A percentile compares a stretch with the other conserved stretches of the same genome.
These are phyloP conservation scores for Micractinium conductrix DNA, from an alignment of 139 green algal genomes.

Conservation along the genomic window DNA sequence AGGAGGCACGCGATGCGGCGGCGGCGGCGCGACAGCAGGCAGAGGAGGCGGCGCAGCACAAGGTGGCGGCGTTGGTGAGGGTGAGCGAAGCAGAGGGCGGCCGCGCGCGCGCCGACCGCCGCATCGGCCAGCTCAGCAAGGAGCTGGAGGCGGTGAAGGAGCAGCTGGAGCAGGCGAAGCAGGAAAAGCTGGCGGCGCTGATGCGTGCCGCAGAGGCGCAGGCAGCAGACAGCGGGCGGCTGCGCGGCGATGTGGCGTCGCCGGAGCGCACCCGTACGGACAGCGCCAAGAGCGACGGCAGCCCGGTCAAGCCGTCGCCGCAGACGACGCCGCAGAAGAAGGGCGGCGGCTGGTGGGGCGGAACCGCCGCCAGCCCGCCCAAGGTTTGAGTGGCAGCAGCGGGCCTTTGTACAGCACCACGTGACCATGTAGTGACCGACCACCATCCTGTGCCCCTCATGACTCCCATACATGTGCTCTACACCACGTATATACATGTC, in stretches of 20 bases:
- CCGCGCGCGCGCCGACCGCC: background rate
- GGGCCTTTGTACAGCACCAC: no score
- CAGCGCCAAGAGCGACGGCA: constrained; percentile 21
- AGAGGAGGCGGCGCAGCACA: constrained; percentile 40
- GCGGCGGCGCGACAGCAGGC: background rate
- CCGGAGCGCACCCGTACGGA: background rate
- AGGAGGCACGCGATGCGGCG: background rate
- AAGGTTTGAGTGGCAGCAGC: no score
- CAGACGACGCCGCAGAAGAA: background rate
- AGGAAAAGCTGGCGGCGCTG: constrained; percentile 53
- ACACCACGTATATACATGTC: no score
- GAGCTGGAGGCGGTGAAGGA: constrained; percentile 25
- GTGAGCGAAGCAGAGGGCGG: constrained; percentile 30
- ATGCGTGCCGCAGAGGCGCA: constrained; percentile 38
- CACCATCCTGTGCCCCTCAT: no score
- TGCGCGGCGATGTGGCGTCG: background rate
- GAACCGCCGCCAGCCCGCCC: background rate
- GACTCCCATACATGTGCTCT: no score
- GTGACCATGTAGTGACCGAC: no score
- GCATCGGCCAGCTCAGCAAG: constrained; percentile 21
- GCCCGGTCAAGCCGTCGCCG: background rate
- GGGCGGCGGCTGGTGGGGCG: constrained; percentile 12
- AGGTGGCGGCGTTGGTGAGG: constrained; percentile 41
- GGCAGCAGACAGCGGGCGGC: background rate
- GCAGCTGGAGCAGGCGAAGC: constrained; percentile 45